Evolutionary conservation across 768 basidiomycete species (phyloP).

Genomic region (Saitozyma podzolica): DNA sequence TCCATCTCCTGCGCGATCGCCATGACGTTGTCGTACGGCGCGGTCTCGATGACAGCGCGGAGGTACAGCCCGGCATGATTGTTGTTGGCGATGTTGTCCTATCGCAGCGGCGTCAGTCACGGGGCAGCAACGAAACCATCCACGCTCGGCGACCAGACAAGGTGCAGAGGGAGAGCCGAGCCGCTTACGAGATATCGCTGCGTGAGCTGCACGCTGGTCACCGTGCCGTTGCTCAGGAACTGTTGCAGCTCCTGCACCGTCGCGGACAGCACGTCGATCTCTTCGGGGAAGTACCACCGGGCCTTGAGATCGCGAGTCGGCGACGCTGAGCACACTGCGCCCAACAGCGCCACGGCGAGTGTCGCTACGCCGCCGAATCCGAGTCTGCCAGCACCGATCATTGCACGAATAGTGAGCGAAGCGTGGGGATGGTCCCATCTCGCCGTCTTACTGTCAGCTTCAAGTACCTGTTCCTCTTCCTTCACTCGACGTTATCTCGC

Average conservation of each 20-base stretch:
- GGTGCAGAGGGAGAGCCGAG: background rate
- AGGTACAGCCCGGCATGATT: constrained; percentile 36
- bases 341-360: too few relatives aligned
- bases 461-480: too few relatives aligned
- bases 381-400: too few relatives aligned
- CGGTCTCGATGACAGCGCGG: constrained; percentile 40
- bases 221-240: constrained; percentile 22
- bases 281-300: background rate
- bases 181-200: constrained; percentile 25
- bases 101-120: background rate
- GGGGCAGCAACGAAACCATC: background rate
- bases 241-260: constrained; percentile 24
- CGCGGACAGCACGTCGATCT: background rate
- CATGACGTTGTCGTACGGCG: constrained; percentile 31
- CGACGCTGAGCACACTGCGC: too few relatives aligned
- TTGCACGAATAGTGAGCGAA: too few relatives aligned
- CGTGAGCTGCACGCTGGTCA: constrained; percentile 34
- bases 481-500: too few relatives aligned
- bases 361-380: too few relatives aligned
- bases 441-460: too few relatives aligned
- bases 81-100: constrained; percentile 36
- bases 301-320: background rate
- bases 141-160: background rate
- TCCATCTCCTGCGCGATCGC: constrained; percentile 33
- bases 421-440: too few relatives aligned